Evolutionary conservation across 441 rosid species (phyloP), one percentile per base, ranked within the genome.

Genomic region (Erodium trifolium): DNA sequence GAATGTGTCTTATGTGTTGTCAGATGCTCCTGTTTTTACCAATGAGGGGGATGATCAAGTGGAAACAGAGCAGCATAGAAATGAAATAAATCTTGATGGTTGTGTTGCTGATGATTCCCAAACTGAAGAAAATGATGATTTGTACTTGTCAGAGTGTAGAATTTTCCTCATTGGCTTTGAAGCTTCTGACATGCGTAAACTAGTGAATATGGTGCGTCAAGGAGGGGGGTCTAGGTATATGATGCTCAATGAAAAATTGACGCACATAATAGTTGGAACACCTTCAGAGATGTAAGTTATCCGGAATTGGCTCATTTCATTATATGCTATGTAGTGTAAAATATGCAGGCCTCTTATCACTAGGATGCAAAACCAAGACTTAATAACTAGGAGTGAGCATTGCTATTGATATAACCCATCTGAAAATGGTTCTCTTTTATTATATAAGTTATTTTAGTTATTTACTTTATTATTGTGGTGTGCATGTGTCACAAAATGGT

Each of bases 191-290:
- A 72, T 91, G 86, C 91, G 92, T 70, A 90, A 83, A 79, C 85
- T 89, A 76, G 90, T 93, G 68, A 84, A 81, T 80, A 82, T 92
- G 84, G 85, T 87, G 75, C 88, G 90, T 6, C 81, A 74, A 85
- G 96, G 98, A 73, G 99, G 97, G 75, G 98, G 88, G 60, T 92
- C 98, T 8, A 90, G 96, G 66, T 91, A 85, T 82, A 76, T 85
- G 78, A 76, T 79, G 29, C 74, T 79, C 67, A 82, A 80, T 71
- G 94, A 88, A 70, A 86, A 85, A 79, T 83, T 95, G 84, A 95
- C 99, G 8, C 99, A 95, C 67, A 84, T 95, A 65, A 71, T 95
- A 67, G 88, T 92, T 73, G 97, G 98, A 77, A 79, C 82, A 78
- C 98, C 92, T 65, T 87, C 99, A 66, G 99, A 95, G 78, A 75